Conservation (phyloP, 75 land plant species). For the Cunninghamia lanceolata region DNA sequence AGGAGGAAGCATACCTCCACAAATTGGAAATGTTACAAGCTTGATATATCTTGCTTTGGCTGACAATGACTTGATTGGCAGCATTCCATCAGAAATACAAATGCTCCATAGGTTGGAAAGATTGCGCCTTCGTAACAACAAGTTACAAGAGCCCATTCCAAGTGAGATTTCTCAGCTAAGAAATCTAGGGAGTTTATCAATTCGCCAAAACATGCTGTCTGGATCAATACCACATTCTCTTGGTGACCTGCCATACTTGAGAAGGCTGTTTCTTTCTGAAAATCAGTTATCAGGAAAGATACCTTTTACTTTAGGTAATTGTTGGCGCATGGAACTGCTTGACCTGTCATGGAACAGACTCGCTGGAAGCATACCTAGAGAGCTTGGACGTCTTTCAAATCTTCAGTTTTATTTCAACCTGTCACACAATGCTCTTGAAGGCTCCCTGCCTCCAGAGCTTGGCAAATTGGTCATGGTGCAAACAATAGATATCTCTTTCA, state of each 20-base stretch:
- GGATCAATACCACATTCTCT: conserved; percentile 18
- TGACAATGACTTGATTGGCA: conserved; percentile 19
- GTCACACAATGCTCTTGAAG: conserved; percentile 22
- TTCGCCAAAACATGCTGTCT: conserved; percentile 4
- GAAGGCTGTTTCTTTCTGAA: conserved; percentile 25
- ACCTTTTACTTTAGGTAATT: conserved; percentile 23
- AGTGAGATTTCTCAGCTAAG: conserved; percentile 32
- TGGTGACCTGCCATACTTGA: conserved; percentile 16
- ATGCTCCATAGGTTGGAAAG: conserved; percentile 12
- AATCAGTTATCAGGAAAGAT: conserved; percentile 39
- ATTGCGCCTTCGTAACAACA: conserved; percentile 25
- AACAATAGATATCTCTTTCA: conserved; percentile 20
- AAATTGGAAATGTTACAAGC: conserved; percentile 18
- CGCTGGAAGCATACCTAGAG: conserved; percentile 29
- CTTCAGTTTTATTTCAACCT: conserved; percentile 20
- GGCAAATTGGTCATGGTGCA: conserved; percentile 12
- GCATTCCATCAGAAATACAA: conserved; percentile 11
- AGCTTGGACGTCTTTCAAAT: conserved; percentile 4
- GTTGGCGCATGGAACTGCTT: conserved; percentile 17
- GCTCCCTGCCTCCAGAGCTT: conserved; percentile 22
- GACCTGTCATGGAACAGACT: conserved; percentile 21
- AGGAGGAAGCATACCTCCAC: conserved; percentile 11
- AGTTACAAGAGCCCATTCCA: conserved; percentile 26
- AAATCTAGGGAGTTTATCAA: conserved; percentile 4
- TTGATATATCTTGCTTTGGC: conserved; percentile 21